Evolutionary conservation across 495 filamentous ascomycete species (phyloP), one percentile per base, ranked within the genome.

Genomic region (Penicillium diatomitis): DNA sequence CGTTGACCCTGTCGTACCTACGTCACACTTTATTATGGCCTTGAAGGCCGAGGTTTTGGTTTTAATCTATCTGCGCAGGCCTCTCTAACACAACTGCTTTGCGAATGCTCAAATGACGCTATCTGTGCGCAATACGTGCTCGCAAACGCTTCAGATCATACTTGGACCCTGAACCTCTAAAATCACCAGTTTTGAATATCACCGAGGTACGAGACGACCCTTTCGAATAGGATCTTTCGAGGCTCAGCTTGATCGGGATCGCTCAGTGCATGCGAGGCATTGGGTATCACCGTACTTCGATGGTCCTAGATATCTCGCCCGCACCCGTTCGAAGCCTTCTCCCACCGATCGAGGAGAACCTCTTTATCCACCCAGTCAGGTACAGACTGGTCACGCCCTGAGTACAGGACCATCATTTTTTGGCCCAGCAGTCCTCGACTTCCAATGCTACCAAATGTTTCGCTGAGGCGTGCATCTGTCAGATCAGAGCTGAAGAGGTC

Each of bases 401-500:
- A 83, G 49, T 80, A 82, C 52, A 95, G 57, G 44, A 75, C 66
- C 48, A 68, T 41, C 6, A 76, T 30, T 31, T 65, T 65, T 6
- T 51, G 39, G 3, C 79, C 71, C 35, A 90, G 49, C 8, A 82
- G 73, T 8, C 71, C 78, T 33, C 69, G 54, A 40, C 69, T 44
- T 32, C 69, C 67, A 32, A 85, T 62, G 55, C 49, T 66, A 3
- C 86, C 87, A 75, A 91, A 95, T 2, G 75, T 85, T 33, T 58
- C 51, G 30, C 44, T 50, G 20, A 90, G 60, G 48, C 72, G 64
- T 42, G 74, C 71, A 46, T 86, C 81, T 0, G 63, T 60, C 12
- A 95, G 64, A 64, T 90, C 87, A 11, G 84, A 85, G 44, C 83
- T 87, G 67, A 95, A 96, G 53, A 84, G 84, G 63, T 96, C 91